These are phyloP conservation scores for Hevea brasiliensis DNA, from an alignment of 345 rosid species.

Conservation along the genomic window DNA sequence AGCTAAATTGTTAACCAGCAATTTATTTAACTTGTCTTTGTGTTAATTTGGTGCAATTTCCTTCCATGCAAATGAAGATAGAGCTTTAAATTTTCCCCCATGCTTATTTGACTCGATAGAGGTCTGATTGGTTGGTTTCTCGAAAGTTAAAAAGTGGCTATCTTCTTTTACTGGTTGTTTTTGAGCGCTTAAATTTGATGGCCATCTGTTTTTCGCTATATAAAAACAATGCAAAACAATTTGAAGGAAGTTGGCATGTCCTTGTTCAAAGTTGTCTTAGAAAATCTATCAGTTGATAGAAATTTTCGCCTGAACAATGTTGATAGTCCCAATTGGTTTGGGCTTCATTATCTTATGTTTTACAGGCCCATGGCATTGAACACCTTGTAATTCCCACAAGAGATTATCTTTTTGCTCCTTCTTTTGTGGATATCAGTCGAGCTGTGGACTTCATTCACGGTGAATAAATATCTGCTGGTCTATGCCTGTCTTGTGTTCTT, in stretches of 20 bases:
- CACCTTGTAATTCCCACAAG: slow-evolving; percentile 86
- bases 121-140: background rate
- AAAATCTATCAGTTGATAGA: background rate
- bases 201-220: background rate
- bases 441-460: slow-evolving; percentile 81
- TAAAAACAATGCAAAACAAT: background rate
- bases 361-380: slow-evolving; percentile 75
- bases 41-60: background rate
- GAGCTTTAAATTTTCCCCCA: background rate
- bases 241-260: background rate
- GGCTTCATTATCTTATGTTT: slow-evolving; percentile 3
- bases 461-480: slow-evolving; percentile 32
- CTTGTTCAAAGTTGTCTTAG: background rate
- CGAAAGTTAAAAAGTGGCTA: background rate
- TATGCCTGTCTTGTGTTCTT: background rate
- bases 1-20: background rate
- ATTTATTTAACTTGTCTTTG: background rate
- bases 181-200: background rate
- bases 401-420: slow-evolving; percentile 90
- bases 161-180: background rate
- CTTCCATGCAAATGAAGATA: background rate
- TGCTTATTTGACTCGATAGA: no score
- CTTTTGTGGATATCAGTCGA: slow-evolving; percentile 48
- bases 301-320: background rate
- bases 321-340: background rate